Base-by-base conservation (phyloP, 148 eudicot genomes). In the Heliamphora exappendiculata region DNA sequence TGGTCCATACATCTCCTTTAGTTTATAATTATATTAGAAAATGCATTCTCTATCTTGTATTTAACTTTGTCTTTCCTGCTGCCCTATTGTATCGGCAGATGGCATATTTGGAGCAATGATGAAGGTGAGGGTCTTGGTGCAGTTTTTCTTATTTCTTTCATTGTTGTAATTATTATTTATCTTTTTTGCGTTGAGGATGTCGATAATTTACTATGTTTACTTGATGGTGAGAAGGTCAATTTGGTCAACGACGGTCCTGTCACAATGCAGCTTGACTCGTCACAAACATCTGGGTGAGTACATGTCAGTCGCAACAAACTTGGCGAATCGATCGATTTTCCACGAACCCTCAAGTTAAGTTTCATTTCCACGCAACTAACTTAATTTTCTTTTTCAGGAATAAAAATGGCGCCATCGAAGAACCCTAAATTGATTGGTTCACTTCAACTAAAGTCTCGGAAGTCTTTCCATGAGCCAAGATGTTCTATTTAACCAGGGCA, bases 51-150 rank as follows among this genome's bases (percentile, higher is more conserved):
- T 10, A 64, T 31, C 64, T 33, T 20, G 57, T 47, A 49, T 65
- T 36, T 54, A 24, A 36, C 41, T 1, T 64, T 9, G 67, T 39
- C 57, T 29, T 26, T 79, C 67, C 49, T 65, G 58, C 42, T 54
- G 34, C 34, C 53, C 64, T 70, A 20, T 57, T 83, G 4, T 33
- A 63, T 57, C 42, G 67, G 73, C 89, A 95, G 98, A 95, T 89
- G 98, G 98, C 53, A 53, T 95, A 66, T 95, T 95, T 84, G 98
- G 98, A 83, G 98, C 98, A 54, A 92, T 86, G 96, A 95, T 95
- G 98, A 92, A 91, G 89, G 97, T 94, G 76, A 87, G 83, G 34
- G 44, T 37, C 7, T 60, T 11, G 20, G 63, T 26, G 20, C 60
- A 58, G 31, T 7, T 20, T 39, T 70, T 36, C 44, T 31, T 9